phyloP scores from a whole-genome alignment of 148 eudicot genomes.

The Cornus florida region DNA sequence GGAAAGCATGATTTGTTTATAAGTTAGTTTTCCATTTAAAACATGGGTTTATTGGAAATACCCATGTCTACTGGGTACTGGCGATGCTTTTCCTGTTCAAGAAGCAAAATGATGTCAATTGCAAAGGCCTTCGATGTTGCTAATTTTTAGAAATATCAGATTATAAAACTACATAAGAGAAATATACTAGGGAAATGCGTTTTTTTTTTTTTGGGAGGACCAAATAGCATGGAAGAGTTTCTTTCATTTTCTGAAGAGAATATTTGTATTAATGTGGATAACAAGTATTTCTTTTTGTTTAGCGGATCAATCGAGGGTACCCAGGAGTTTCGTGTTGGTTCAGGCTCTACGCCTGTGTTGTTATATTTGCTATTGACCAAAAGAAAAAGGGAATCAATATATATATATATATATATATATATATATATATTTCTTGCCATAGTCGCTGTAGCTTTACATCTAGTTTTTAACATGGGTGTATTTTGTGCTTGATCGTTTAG shows the following conservation, averaged over 20 bases:
- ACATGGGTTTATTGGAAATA: neutral
- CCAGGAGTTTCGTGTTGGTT: no score
- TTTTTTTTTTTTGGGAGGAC: neutral
- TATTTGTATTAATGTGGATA: neutral
- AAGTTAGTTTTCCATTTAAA: neutral
- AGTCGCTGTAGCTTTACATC: neutral
- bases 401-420: no score
- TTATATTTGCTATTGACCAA: no score
- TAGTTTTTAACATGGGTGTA: neutral
- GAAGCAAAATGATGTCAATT: neutral
- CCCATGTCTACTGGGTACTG: neutral
- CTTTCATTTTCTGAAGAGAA: neutral
- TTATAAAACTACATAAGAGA: no score
- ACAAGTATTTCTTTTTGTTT: no score
- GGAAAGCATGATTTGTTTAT: neutral
- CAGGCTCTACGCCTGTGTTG: no score
- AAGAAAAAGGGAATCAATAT: no score
- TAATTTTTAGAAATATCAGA: neutral
- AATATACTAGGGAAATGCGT: neutral
- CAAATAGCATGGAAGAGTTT: neutral
- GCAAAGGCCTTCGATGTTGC: neutral
- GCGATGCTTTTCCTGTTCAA: neutral
- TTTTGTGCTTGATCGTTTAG: constrained; percentile 34
- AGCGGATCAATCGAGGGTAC: no score
- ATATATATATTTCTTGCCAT: no score